Evolutionary conservation across 2,329 filamentous ascomycete genomes (phyloP).

Genomic region (Madurella mycetomatis): DNA sequence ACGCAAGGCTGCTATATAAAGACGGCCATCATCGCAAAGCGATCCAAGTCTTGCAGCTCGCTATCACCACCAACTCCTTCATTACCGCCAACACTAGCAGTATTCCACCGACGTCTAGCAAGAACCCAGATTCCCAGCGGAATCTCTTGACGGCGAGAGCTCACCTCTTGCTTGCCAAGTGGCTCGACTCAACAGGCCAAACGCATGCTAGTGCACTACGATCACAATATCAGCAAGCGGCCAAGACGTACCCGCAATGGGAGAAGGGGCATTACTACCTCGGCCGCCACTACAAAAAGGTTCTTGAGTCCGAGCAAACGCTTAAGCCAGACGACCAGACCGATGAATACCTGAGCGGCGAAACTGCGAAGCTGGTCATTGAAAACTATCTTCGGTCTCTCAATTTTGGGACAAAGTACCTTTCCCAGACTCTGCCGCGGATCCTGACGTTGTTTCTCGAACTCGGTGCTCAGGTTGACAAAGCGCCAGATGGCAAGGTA

Average conservation of each 20-base stretch:
- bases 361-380: constrained; percentile 81
- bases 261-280: constrained; percentile 98
- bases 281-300: constrained; percentile 94
- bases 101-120: constrained; percentile 34
- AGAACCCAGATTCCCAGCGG: constrained; percentile 45
- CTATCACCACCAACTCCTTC: constrained; percentile 78
- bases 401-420: constrained; percentile 86
- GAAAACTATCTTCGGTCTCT: constrained; percentile 90
- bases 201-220: constrained; percentile 78
- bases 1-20: constrained; percentile 87
- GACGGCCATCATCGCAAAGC: constrained; percentile 92
- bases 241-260: constrained; percentile 68
- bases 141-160: constrained; percentile 68
- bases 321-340: constrained; percentile 73
- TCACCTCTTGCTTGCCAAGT: constrained; percentile 86
- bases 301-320: constrained; percentile 81
- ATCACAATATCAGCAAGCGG: constrained; percentile 76
- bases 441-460: constrained; percentile 93
- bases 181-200: constrained; percentile 93
- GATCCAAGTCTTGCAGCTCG: constrained; percentile 83
- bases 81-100: constrained; percentile 33
- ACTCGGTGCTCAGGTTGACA: constrained; percentile 71
- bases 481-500: constrained; percentile 52
- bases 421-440: constrained; percentile 90
- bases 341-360: constrained; percentile 72